Conservation (phyloP, 495 filamentous ascomycete species). For the Penicilliopsis zonata region DNA sequence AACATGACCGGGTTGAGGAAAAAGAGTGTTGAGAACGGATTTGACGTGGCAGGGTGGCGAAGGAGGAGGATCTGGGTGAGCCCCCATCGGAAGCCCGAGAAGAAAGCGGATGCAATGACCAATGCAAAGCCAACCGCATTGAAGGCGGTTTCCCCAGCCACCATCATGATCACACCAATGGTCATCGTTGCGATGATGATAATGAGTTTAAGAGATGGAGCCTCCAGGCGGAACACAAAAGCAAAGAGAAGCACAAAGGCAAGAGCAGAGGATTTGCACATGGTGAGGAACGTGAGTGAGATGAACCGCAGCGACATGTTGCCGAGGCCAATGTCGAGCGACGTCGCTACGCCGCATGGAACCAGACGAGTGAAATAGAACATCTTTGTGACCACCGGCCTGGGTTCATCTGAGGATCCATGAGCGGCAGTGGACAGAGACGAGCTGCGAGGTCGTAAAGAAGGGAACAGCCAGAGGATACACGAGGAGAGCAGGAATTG, state of each 20-base stretch:
- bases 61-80: constrained; percentile 93
- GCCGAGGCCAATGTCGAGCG: constrained; percentile 90
- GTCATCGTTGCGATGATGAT: constrained; percentile 90
- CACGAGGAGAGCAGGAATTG: constrained; percentile 77
- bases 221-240: constrained; percentile 86
- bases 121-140: constrained; percentile 78
- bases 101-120: constrained; percentile 84
- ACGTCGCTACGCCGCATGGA: constrained; percentile 87
- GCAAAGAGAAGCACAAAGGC: constrained; percentile 95
- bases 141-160: constrained; percentile 91
- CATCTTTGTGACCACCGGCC: constrained; percentile 69
- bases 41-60: constrained; percentile 87
- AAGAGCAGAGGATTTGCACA: constrained; percentile 97
- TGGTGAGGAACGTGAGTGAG: constrained; percentile 93
- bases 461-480: constrained; percentile 74
- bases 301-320: constrained; percentile 96
- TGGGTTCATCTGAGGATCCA: constrained; percentile 36
- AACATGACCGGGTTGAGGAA: constrained; percentile 98
- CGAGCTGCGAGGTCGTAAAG: constrained; percentile 56
- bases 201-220: constrained; percentile 72
- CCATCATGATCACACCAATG: constrained; percentile 95
- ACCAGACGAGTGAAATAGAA: constrained; percentile 91
- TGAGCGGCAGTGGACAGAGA: constrained; percentile 32
- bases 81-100: constrained; percentile 95
- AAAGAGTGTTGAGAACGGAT: constrained; percentile 95